Evolutionary conservation across 371 early-diverging fungal species (phyloP).

Genomic region (Chytridium lagenaria): DNA sequence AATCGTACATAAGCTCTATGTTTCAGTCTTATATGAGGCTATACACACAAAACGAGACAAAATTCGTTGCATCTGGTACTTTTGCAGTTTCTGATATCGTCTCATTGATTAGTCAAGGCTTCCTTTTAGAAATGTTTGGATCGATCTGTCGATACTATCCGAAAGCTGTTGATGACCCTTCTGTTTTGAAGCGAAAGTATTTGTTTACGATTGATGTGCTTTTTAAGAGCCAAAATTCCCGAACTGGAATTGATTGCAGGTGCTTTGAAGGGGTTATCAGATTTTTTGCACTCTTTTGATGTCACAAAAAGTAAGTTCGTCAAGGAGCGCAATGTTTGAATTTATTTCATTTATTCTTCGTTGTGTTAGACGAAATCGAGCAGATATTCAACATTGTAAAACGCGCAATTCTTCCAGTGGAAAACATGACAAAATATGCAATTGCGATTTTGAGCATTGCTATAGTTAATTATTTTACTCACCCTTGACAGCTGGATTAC

Average conservation of each 20-base stretch:
- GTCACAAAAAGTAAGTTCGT: conserved; percentile 20
- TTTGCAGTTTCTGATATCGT: background rate
- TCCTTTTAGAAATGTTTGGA: conserved; percentile 36
- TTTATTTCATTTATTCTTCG: conserved; percentile 17
- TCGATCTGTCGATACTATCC: conserved; percentile 28
- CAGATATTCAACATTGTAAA: conserved; percentile 20
- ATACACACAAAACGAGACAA: conserved; percentile 32
- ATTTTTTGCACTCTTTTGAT: conserved; percentile 33
- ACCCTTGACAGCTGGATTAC: conserved; percentile 68
- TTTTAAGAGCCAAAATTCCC: conserved; percentile 30
- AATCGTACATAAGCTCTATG: background rate
- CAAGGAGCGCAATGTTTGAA: background rate
- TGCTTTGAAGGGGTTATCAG: conserved; percentile 27
- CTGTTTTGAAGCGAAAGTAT: conserved; percentile 23
- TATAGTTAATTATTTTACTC: conserved; percentile 15
- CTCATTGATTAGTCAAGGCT: conserved; percentile 33
- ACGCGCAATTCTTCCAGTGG: conserved; percentile 16
- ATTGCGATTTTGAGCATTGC: too few relatives aligned
- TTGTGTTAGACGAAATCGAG: conserved; percentile 19
- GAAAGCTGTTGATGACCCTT: conserved; percentile 32
- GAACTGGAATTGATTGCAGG: conserved; percentile 42
- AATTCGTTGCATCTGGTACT: conserved; percentile 32
- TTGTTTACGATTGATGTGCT: conserved; percentile 27
- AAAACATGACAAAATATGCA: conserved; percentile 26
- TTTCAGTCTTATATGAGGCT: conserved; percentile 19